Conservation (phyloP, 306 rosid species). For the Ziziphus jujuba region DNA sequence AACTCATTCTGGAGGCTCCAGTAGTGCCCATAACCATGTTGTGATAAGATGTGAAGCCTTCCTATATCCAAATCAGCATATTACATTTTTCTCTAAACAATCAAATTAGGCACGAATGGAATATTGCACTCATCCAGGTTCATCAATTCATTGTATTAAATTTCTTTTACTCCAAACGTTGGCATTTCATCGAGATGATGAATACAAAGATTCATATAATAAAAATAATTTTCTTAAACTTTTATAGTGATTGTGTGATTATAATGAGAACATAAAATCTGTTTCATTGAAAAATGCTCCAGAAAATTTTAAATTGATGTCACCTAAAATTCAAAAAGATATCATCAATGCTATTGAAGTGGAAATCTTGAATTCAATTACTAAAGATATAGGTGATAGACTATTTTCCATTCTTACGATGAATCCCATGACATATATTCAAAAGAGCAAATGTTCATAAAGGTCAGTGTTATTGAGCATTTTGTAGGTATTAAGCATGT, state of each 20-base stretch:
- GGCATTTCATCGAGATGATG: not conserved
- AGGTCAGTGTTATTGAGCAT: not conserved
- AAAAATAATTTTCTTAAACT: constrained; percentile 2
- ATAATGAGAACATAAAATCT: not conserved
- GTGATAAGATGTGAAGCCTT: not conserved
- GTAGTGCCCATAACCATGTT: not conserved
- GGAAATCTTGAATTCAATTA: not conserved
- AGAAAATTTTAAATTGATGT: not conserved
- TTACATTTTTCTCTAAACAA: not conserved
- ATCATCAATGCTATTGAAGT: not conserved
- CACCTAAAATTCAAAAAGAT: constrained; percentile 4
- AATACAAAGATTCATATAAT: not conserved
- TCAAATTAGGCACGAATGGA: not conserved
- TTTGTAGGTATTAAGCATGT: too few relatives aligned
- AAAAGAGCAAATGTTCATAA: not conserved
- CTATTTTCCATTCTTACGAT: not conserved
- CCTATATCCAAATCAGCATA: not conserved
- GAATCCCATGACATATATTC: not conserved
- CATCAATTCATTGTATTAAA: not conserved
- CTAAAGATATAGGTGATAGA: not conserved
- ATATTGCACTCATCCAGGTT: not conserved
- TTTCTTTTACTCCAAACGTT: not conserved
- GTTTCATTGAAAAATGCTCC: not conserved
- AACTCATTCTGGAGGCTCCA: not conserved
- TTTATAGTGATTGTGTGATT: not conserved